Conservation (phyloP, 2,329 filamentous ascomycete genomes). For the Apiospora arundinis region DNA sequence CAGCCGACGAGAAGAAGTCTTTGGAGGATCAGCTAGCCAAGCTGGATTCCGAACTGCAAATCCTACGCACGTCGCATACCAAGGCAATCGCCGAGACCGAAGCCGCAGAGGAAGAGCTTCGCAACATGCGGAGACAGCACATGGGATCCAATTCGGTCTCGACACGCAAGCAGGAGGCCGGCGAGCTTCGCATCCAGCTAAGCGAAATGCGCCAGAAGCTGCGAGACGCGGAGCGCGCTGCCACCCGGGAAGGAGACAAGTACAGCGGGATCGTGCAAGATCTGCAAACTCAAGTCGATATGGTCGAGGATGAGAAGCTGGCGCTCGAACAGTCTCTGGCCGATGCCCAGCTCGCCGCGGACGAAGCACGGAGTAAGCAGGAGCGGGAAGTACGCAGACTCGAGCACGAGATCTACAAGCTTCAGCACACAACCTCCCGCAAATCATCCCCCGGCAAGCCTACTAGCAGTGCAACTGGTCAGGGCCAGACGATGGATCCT, state of each 20-base stretch:
- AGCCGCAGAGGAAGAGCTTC: conserved; percentile 67
- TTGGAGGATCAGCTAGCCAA: conserved; percentile 69
- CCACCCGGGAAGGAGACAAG: conserved; percentile 32
- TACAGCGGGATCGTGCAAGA: conserved; percentile 53
- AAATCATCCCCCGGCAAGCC: conserved; percentile 23
- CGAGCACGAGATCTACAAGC: conserved; percentile 41
- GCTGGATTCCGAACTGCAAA: conserved; percentile 65
- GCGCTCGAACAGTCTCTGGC: conserved; percentile 64
- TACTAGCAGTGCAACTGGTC: conserved; percentile 11
- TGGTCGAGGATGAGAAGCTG: conserved; percentile 66
- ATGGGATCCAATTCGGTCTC: conserved; percentile 59
- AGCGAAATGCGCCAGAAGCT: conserved; percentile 55
- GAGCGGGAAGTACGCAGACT: conserved; percentile 48
- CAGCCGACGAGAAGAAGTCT: conserved; percentile 65
- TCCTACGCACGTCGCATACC: conserved; percentile 60
- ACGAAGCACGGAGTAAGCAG: conserved; percentile 57
- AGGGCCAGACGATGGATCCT: conserved; percentile 41
- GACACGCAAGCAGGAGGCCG: conserved; percentile 61
- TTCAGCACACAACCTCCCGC: conserved; percentile 34
- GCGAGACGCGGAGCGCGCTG: conserved; percentile 54
- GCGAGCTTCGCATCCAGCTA: conserved; percentile 49
- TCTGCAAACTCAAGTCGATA: conserved; percentile 71
- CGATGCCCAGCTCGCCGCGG: conserved; percentile 57
- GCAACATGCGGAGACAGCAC: conserved; percentile 59
- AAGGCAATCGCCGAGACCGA: conserved; percentile 70